Evolutionary conservation across 371 early-diverging fungal species (phyloP), one percentile per base, ranked within the genome.

Genomic region (Zancudomyces culisetae): DNA sequence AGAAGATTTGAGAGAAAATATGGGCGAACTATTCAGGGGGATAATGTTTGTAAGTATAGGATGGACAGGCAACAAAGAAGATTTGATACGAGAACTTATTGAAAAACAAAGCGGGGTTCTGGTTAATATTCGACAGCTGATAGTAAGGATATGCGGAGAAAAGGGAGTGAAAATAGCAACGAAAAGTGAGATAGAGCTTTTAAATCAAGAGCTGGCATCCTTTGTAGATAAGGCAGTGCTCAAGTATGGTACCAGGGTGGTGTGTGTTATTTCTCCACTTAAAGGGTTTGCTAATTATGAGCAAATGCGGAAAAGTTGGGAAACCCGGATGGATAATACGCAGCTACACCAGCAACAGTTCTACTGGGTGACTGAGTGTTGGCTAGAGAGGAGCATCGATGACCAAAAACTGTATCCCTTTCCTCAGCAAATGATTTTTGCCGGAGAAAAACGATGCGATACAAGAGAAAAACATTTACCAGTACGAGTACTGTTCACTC

Each of bases 341-440:
- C n/a, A n/a, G n/a, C 3, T 4, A 8, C 24, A 13, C n/a, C 4
- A n/a, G 30, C 4, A 8, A 3, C 45, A 35, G 15, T 6, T 23
- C 35, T 41, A 42, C 39, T 51, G 42, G 52, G 68, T 68, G 42
- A 68, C 68, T 27, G 68, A 68, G 42, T 68, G 69, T 50, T 68
- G 68, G 68, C 45, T 68, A 3, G 68, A 68, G 43, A 53, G 56
- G 27, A 63, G 68, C 22, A 27, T 68, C 18, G 49, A 68, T 26
- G 26, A 29, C n/a, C 26, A 3, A 8, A 48, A 27, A 27, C 4
- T 48, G 4, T 48, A 48, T 27, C 48, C 24, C 10, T 26, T 48
- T n/a, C n/a, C n/a, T 27, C 21, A 24, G 22, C 24, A 26, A 12
- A n/a, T 22, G 12, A n/a, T n/a, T n/a, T 8, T n/a, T 8, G 8